Base-by-base conservation (phyloP, 148 eudicot species). In the Vaccinium vitisidaea region DNA sequence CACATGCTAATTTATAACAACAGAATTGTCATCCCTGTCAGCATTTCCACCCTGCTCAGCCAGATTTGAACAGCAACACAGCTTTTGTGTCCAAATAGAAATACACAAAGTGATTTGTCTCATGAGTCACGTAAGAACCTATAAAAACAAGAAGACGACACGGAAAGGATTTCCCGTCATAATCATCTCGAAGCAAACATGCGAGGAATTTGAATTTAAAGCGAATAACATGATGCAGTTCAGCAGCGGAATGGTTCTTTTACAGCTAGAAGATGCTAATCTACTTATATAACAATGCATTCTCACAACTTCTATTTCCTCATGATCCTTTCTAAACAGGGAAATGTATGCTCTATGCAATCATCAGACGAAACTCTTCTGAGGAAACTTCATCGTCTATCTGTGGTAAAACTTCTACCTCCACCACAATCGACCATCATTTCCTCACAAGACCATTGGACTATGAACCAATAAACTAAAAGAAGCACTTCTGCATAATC, bases 81-180 rank as follows among this genome's bases (percentile, higher is more conserved):
- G 97, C 98, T 86, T 94, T 93, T 67, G 94, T 87, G 83, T 96
- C 98, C 91, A 96, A 86, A 90, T 96, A 96, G 91, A 96, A 96
- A 90, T 96, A 96, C 83, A 96, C 91, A 83, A 94, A 96, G 91
- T 96, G 98, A 88, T 94, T 94, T 21, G 98, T 93, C 92, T 94
- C 99, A 71, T 96, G 99, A 88, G 98, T 96, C 82, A 96, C 99
- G 49, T 94, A 96, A 46, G 99, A 94, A 89, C 99, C 97, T 93
- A 87, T 80, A 87, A 43, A 78, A 80, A 39, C 67, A 83, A 70
- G 58, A 48, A n/a, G 48, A 19, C 0, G 23, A 82, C 9, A 18
- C 21, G 11, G 81, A 76, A 52, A 70, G 2, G 1, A 59, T 49
- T 73, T 74, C 16, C 23, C 61, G 61, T 69, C 43, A 69, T 30